Base-by-base conservation (phyloP, 2,329 filamentous ascomycete genomes). In the Sclerotinia nivalis region DNA sequence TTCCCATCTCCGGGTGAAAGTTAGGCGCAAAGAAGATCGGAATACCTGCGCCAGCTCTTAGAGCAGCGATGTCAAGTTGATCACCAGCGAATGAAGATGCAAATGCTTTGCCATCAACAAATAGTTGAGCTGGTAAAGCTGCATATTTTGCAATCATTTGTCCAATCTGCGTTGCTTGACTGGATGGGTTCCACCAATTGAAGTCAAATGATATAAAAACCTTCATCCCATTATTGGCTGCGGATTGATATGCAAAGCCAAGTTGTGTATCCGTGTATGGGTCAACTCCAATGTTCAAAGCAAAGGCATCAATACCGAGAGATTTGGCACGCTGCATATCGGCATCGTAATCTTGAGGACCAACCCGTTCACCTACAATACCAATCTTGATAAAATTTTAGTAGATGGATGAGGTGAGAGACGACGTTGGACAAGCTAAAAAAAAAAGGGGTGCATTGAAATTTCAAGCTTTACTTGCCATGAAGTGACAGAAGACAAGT, bases 31-130 rank as follows among this genome's bases (percentile, higher is more conserved):
- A 75, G 58, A 74, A 75, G 22, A 75, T 71, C 8, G 60, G 73
- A 31, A 72, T 68, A 1, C 74, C 76, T 22, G 75, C 76, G 20
- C 68, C 70, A 45, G 72, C 50, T 69, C 81, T 80, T 73, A 86
- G 82, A 0, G 73, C 72, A n/a, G 78, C 75, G 56, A 81, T 79
- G 56, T 73, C 74, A 0, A 80, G 72, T 0, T 83, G 84, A 75
- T 85, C 84, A 68, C 86, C 86, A 2, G 84, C 85, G n/a, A 82
- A 84, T 7, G 84, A 84, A 22, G 85, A 77, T 1, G 84, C 81
- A 71, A 80, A 78, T 49, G 75, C 74, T 28, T 81, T 77, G 4
- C 61, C 69, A 56, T 74, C 64, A 71, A 79, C 76, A 55, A 77
- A 78, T 54, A 80, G 77, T 34, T 82, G 78, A 1, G 80, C 79